Percentiles rank a stretch among this genome's conserved stretches.
Evolutionary conservation across 2,329 filamentous ascomycete species (phyloP).

Genomic region (Lachnellula suecica): DNA sequence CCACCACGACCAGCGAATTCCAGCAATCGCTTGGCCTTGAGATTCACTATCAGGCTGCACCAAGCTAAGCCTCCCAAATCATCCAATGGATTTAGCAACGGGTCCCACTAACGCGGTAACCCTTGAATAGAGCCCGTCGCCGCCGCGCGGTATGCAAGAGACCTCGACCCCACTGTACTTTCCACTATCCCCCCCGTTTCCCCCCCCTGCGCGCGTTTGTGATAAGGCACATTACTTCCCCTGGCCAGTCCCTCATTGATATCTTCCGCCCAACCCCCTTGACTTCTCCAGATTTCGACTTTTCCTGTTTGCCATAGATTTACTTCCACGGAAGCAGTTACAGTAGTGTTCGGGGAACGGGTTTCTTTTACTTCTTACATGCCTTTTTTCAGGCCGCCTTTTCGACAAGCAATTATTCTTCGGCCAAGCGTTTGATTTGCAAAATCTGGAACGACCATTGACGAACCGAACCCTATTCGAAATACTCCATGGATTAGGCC

Average conservation of each 20-base stretch:
- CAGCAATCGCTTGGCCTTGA: too few species aligned
- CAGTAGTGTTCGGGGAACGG: not conserved
- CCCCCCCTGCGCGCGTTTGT: not conserved
- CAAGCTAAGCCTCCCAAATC: not conserved
- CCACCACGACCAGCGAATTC: too few species aligned
- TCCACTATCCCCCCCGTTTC: not conserved
- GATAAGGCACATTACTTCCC: not conserved
- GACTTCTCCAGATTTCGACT: not conserved
- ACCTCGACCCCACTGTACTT: not conserved
- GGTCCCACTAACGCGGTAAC: not conserved
- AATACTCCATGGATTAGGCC: not conserved
- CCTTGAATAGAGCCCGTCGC: not conserved
- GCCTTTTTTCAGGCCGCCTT: not conserved
- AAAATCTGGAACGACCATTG: too few species aligned
- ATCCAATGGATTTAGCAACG: not conserved
- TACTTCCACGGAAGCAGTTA: not conserved
- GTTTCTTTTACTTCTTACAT: not conserved
- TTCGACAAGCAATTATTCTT: not conserved
- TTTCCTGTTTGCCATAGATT: not conserved
- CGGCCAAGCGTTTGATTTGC: too few species aligned
- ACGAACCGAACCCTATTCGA: too few species aligned
- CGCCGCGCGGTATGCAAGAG: not conserved
- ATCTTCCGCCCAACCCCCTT: not conserved
- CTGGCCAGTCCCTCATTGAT: not conserved
- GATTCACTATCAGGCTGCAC: too few species aligned